phyloP scores from a whole-genome alignment of 257 asterid genomes.

The Solanum lignicaule region DNA sequence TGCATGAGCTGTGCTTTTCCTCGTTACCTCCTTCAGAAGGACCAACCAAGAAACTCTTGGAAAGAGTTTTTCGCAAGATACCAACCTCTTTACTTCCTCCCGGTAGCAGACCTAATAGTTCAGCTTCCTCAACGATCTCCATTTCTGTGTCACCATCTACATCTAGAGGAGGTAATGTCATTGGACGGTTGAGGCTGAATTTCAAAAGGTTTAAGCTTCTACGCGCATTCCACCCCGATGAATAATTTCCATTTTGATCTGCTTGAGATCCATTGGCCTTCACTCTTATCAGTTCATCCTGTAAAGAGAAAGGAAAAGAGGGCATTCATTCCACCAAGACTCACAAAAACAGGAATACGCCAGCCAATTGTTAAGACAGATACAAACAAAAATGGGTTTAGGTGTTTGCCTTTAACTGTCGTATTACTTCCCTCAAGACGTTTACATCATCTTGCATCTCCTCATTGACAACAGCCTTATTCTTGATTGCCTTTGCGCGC shows the following conservation, averaged over 20 bases:
- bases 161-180: slow-evolving; percentile 49
- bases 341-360: neutral
- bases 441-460: slow-evolving; percentile 95
- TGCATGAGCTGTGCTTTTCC: slow-evolving; percentile 6
- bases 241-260: slow-evolving; percentile 45
- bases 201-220: slow-evolving; percentile 86
- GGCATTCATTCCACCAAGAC: neutral
- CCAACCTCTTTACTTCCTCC: slow-evolving; percentile 2
- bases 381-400: neutral
- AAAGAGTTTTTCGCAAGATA: neutral
- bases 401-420: slow-evolving; percentile 53
- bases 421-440: slow-evolving; percentile 73
- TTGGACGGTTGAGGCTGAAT: slow-evolving; percentile 84
- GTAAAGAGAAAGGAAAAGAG: neutral
- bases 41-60: neutral
- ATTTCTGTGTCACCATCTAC: slow-evolving; percentile 92
- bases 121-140: slow-evolving; percentile 70
- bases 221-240: slow-evolving; percentile 82
- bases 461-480: slow-evolving; percentile 82
- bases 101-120: slow-evolving; percentile 1
- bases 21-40: slow-evolving; percentile 10
- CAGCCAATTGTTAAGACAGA: neutral
- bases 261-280: slow-evolving; percentile 49
- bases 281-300: slow-evolving; percentile 78
- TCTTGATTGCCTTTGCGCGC: slow-evolving; percentile 96